These are phyloP conservation scores for Rhododendron ferrugineum DNA, from an alignment of 148 eudicot species.

Conservation along the genomic window DNA sequence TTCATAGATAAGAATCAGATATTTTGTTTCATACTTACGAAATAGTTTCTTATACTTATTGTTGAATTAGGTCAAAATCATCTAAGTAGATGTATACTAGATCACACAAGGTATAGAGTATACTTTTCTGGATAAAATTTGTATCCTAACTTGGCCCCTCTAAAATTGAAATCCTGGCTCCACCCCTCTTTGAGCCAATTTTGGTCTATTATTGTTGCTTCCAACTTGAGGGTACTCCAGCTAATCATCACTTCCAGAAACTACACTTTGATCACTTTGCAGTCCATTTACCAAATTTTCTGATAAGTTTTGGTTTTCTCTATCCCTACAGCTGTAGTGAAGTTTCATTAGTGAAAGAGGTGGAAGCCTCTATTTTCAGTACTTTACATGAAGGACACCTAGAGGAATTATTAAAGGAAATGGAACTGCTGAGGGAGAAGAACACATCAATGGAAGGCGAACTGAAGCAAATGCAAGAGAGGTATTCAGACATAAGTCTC, in stretches of 20 bases:
- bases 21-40: neutral
- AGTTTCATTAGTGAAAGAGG: slow-evolving; percentile 12
- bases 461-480: slow-evolving; percentile 82
- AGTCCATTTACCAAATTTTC: neutral
- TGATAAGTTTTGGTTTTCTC: neutral
- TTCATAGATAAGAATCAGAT: neutral
- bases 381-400: slow-evolving; percentile 21
- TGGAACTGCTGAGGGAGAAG: slow-evolving; percentile 48
- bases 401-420: slow-evolving; percentile 38
- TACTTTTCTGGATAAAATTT: no score
- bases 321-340: slow-evolving; percentile 22
- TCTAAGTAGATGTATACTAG: neutral
- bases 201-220: neutral
- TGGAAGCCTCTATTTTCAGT: slow-evolving; percentile 1
- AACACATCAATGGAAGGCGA: slow-evolving; percentile 75
- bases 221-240: neutral
- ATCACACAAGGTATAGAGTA: neutral
- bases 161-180: neutral
- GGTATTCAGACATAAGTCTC: slow-evolving; percentile 84
- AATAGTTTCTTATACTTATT: no score
- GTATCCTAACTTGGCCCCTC: neutral
- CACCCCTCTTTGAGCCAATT: neutral
- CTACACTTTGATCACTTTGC: neutral
- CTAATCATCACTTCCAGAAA: neutral
- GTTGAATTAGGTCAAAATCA: neutral